Conservation (phyloP, 164 flowering plant genomes). For the Malania oleifera region DNA sequence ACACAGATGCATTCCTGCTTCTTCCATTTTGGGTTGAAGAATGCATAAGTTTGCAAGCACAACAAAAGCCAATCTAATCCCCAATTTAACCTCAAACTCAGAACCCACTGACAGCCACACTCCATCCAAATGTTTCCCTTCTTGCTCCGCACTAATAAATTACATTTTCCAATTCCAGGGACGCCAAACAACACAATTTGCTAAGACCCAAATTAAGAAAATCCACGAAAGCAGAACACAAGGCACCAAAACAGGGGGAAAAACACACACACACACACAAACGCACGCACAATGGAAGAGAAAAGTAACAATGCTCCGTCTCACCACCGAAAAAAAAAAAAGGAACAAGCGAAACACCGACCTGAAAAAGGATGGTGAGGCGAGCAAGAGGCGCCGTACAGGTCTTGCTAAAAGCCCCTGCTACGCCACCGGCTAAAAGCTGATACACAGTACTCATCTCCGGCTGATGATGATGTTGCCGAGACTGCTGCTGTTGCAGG, state of each 20-base stretch:
- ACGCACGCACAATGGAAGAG: too few relatives aligned
- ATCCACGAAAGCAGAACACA: background rate
- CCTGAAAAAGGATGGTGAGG: constrained; percentile 96
- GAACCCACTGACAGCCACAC: too few relatives aligned
- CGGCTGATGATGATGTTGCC: constrained; percentile 34
- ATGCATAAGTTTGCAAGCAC: too few relatives aligned
- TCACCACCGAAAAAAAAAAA: background rate
- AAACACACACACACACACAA: background rate
- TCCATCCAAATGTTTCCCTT: too few relatives aligned
- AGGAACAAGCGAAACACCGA: constrained; percentile 14
- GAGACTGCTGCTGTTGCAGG: constrained; percentile 25
- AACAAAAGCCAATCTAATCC: too few relatives aligned
- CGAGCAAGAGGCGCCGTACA: constrained; percentile 97
- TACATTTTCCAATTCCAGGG: too few relatives aligned
- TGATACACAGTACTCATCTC: constrained; percentile 61
- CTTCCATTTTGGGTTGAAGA: too few relatives aligned
- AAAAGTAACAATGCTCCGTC: background rate
- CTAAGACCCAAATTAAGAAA: too few relatives aligned
- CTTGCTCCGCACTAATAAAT: too few relatives aligned
- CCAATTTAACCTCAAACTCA: too few relatives aligned
- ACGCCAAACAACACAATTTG: too few relatives aligned
- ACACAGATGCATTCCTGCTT: too few relatives aligned
- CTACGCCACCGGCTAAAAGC: constrained; percentile 87
- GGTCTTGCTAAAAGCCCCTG: constrained; percentile 98
- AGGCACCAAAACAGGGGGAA: background rate